A percentile compares a stretch with the other conserved stretches of the same genome.
phyloP scores from a whole-genome alignment of 2,329 filamentous ascomycete genomes.

The Aspergillus sergii region DNA sequence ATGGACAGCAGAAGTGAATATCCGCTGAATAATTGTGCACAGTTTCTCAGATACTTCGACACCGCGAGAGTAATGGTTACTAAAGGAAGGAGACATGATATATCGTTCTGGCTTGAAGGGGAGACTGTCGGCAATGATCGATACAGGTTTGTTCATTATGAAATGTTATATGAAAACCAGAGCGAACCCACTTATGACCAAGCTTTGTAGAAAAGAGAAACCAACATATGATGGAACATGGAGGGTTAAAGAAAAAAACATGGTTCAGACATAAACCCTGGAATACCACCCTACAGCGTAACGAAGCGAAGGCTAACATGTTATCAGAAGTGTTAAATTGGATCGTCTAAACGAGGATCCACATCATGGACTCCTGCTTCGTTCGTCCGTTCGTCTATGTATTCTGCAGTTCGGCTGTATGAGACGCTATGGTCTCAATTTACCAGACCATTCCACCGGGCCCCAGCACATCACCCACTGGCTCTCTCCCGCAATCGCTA shows the following conservation, averaged over 20 bases:
- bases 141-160: background rate
- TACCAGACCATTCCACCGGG: background rate
- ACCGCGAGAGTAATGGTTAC: slow-evolving; percentile 8
- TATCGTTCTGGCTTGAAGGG: background rate
- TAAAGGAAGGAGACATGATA: slow-evolving; percentile 19
- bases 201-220: background rate
- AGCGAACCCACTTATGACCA: background rate
- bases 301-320: background rate
- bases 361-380: background rate
- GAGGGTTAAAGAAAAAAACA: background rate
- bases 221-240: background rate
- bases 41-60: slow-evolving; percentile 27
- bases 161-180: background rate
- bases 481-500: background rate
- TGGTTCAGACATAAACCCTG: background rate
- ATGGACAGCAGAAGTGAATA: slow-evolving; percentile 35
- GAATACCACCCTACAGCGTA: background rate
- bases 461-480: background rate
- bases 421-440: background rate
- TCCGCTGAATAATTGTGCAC: slow-evolving; percentile 31
- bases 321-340: background rate
- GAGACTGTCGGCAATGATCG: background rate
- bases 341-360: slow-evolving; percentile 6
- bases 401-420: background rate
- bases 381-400: background rate